Evolutionary conservation across 495 filamentous ascomycete species (phyloP), one percentile per base, ranked within the genome.

Genomic region (Antarctomyces pellizariae): DNA sequence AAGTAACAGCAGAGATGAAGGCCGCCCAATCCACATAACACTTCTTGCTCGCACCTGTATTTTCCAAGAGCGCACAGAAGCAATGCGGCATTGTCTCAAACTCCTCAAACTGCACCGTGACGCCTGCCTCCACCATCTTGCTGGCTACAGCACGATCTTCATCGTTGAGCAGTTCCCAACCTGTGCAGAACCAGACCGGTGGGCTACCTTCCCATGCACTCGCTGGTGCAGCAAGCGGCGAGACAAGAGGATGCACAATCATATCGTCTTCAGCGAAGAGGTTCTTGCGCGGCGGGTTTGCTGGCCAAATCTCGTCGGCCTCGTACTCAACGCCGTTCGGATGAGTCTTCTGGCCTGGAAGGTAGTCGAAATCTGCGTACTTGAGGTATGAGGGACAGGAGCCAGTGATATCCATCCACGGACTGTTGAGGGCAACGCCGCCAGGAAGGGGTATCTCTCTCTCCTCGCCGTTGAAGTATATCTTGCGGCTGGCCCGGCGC

Each of bases 21-120:
- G 42, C 48, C 0, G 60, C 52, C 49, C 66, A 60, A 11, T 57
- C 45, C 5, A 61, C 45, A 24, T 71, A 58, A 37, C 64, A 73
- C 24, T 53, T 45, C 30, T 46, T 48, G 1, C 56, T 39, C 4
- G 52, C 59, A 0, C 47, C 28, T 1, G 62, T 37, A n/a, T 38
- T 42, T n/a, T 54, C 45, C 31, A 91, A 47, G 0, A 89, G 25
- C 34, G 70, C 37, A 0, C 57, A 67, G 43, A 89, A 90, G 32
- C 72, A 76, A 42, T 95, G 84, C 23, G 83, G 82, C 78, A 91
- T 89, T 1, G 68, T 72, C 45, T 84, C 75, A 37, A 67, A 90
- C 46, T 78, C 60, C 39, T 82, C 67, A 20, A 67, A 72, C 17
- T 64, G 49, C 3, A 91, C 64, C 1, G 45, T 36, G 1, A 74